Evolutionary conservation across 2,329 filamentous ascomycete species (phyloP).

Genomic region (Penicillium nordicum): DNA sequence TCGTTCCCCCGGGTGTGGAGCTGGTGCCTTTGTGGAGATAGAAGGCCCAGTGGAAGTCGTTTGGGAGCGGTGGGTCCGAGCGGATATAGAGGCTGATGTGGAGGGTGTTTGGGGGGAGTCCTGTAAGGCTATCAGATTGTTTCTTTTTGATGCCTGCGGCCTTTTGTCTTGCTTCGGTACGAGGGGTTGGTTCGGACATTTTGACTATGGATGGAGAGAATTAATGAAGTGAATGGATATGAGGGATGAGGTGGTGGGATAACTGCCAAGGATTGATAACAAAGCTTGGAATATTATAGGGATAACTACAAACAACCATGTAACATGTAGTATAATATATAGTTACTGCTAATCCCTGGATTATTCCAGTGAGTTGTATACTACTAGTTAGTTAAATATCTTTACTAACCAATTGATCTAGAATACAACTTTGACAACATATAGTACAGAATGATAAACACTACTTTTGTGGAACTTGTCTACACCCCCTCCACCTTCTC

Average conservation of each 20-base stretch:
- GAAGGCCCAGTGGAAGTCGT: constrained; percentile 14
- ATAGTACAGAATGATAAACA: not conserved
- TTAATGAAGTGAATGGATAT: not conserved
- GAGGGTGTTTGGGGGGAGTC: not conserved
- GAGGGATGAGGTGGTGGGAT: not conserved
- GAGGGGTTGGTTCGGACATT: not conserved
- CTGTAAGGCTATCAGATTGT: not conserved
- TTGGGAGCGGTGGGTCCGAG: constrained; percentile 2
- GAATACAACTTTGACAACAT: not conserved
- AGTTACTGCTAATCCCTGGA: too few relatives aligned
- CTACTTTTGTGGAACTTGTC: not conserved
- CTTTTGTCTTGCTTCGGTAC: not conserved
- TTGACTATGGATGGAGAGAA: not conserved
- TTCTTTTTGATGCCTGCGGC: not conserved
- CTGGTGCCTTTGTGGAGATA: constrained; percentile 6
- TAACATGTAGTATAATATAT: too few relatives aligned
- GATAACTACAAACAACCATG: not conserved
- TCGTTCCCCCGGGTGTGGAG: not conserved
- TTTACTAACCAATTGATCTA: not conserved
- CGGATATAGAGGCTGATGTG: constrained; percentile 3
- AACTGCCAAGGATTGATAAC: not conserved
- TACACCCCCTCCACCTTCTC: constrained; percentile 31
- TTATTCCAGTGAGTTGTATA: too few relatives aligned
- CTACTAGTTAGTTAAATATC: not conserved
- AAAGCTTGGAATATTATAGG: not conserved